Evolutionary conservation across 257 asterid genomes (phyloP).

Genomic region (Solanum etuberosum): DNA sequence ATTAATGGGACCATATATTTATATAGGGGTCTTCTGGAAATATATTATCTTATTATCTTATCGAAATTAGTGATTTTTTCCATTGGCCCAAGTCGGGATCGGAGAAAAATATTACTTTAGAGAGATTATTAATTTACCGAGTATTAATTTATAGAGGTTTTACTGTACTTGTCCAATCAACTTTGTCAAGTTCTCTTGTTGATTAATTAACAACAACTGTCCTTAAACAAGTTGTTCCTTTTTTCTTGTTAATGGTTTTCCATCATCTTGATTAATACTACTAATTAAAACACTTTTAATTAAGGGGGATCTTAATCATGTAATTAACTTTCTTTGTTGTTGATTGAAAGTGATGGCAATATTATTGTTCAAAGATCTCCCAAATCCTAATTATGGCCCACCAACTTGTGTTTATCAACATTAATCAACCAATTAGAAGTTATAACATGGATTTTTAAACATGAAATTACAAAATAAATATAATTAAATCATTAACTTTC

Average conservation of each 20-base stretch:
- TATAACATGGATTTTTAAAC: background rate
- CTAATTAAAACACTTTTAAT: slow-evolving; percentile 10
- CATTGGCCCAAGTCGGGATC: too few species aligned
- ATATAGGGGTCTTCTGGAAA: too few species aligned
- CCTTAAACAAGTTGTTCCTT: slow-evolving; percentile 14
- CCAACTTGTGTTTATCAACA: slow-evolving; percentile 35
- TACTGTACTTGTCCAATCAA: slow-evolving; percentile 31
- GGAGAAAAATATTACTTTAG: too few species aligned
- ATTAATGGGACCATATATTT: too few species aligned
- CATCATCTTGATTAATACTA: slow-evolving; percentile 28
- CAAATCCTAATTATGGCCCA: slow-evolving; percentile 52
- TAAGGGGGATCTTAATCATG: slow-evolving; percentile 41
- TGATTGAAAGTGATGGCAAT: slow-evolving; percentile 64
- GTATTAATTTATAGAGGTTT: too few species aligned
- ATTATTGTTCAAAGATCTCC: slow-evolving; percentile 61
- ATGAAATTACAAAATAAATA: slow-evolving; percentile 12
- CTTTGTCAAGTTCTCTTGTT: slow-evolving; percentile 9
- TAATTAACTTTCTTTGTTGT: slow-evolving; percentile 25
- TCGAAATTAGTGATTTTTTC: too few species aligned
- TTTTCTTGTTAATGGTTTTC: slow-evolving; percentile 28
- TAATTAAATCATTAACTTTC: slow-evolving; percentile 31
- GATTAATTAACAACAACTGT: slow-evolving; percentile 33
- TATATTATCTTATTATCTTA: too few species aligned
- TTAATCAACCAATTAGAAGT: slow-evolving; percentile 35
- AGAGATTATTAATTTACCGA: too few species aligned